These are phyloP conservation scores for Pogostemon cablin DNA, from an alignment of 257 asterid species.

Conservation along the genomic window DNA sequence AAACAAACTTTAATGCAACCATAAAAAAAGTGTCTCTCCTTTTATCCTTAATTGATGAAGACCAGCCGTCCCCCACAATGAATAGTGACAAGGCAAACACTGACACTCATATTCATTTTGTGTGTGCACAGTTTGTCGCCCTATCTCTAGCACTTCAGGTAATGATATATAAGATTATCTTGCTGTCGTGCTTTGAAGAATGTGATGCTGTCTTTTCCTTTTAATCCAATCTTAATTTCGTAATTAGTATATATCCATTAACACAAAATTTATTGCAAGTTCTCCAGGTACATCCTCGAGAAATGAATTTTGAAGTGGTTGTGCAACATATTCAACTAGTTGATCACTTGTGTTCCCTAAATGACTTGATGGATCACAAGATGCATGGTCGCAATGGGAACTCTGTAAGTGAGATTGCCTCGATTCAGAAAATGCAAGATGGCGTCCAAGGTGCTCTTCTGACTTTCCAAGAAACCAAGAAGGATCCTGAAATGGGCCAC, in stretches of 20 bases:
- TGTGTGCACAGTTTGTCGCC: conserved; percentile 62
- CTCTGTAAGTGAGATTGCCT: conserved; percentile 40
- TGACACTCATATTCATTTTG: conserved; percentile 46
- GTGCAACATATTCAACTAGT: conserved; percentile 72
- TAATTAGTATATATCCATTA: conserved; percentile 33
- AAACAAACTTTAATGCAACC: conserved; percentile 79
- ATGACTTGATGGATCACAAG: conserved; percentile 39
- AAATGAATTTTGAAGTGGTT: conserved; percentile 63
- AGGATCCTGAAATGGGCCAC: conserved; percentile 38
- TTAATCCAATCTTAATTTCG: conserved; percentile 7
- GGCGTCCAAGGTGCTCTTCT: conserved; percentile 69
- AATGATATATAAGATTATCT: conserved; percentile 12
- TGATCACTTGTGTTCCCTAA: conserved; percentile 57
- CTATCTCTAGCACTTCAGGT: conserved; percentile 65
- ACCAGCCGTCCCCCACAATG: conserved; percentile 44
- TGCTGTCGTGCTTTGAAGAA: conserved; percentile 20
- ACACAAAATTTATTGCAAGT: conserved; percentile 42
- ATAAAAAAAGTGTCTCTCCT: conserved; percentile 61
- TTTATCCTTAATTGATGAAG: conserved; percentile 77
- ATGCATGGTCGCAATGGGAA: conserved; percentile 33
- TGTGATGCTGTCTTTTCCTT: conserved; percentile 30
- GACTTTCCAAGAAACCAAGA: conserved; percentile 45
- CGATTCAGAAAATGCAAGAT: conserved; percentile 63
- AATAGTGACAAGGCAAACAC: conserved; percentile 40
- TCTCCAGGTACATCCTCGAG: conserved; percentile 72